phyloP scores from a whole-genome alignment of 129 eudicot species.

The Flaveria trinervia region DNA sequence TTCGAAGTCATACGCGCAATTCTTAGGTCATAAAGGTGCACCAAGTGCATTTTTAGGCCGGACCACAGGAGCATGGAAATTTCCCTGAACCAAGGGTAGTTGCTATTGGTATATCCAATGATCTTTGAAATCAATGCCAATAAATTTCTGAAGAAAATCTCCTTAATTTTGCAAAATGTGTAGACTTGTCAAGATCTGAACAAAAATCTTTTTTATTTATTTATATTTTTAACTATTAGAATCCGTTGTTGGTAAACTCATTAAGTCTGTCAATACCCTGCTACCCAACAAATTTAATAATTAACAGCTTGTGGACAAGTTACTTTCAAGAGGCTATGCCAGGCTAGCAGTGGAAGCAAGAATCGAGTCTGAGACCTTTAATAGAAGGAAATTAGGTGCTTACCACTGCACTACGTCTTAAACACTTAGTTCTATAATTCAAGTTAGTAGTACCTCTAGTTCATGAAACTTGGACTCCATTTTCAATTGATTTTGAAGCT shows the following conservation, averaged over 20 bases:
- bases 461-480: conserved; percentile 58
- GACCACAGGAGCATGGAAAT: conserved; percentile 26
- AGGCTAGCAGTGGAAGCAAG: too few relatives aligned
- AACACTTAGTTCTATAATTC: background rate
- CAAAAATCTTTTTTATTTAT: too few relatives aligned
- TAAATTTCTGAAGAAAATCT: background rate
- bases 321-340: too few relatives aligned
- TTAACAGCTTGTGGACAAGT: too few relatives aligned
- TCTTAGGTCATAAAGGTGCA: conserved; percentile 16
- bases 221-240: too few relatives aligned
- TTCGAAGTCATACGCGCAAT: conserved; percentile 5
- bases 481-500: conserved; percentile 53
- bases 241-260: too few relatives aligned
- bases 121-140: conserved; percentile 16
- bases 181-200: conserved; percentile 4
- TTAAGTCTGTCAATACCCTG: too few relatives aligned
- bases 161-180: conserved; percentile 6
- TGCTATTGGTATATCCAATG: conserved; percentile 7
- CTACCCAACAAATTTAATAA: too few relatives aligned
- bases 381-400: too few relatives aligned
- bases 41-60: conserved; percentile 24
- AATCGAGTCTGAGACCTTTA: too few relatives aligned
- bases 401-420: too few relatives aligned
- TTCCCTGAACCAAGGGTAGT: conserved; percentile 20
- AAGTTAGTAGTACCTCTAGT: conserved; percentile 43